Conservation (phyloP, 768 basidiomycete genomes). For the Xerocomus brunneocitrinus region DNA sequence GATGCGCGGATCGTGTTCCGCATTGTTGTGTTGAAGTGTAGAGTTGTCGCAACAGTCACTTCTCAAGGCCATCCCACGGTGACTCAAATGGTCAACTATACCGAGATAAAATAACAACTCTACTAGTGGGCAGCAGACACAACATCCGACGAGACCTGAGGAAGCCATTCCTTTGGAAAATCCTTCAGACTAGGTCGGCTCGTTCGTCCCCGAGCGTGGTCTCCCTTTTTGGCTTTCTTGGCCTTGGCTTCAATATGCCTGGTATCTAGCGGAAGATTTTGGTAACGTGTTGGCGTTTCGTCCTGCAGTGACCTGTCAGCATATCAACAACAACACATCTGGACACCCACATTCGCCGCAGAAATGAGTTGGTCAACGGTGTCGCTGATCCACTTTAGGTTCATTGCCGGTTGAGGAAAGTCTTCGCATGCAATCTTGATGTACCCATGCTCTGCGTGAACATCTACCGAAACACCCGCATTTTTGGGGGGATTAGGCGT, state of each 20-base stretch:
- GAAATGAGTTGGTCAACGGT: conserved; percentile 68
- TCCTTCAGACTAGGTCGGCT: conserved; percentile 66
- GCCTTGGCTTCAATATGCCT: conserved; percentile 71
- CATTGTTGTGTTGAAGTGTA: conserved; percentile 11
- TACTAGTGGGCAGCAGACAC: conserved; percentile 8
- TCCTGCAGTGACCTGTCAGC: conserved; percentile 21
- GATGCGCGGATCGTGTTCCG: conserved; percentile 41
- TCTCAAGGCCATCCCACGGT: not conserved
- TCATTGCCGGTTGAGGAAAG: conserved; percentile 78
- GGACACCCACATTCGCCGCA: conserved; percentile 77
- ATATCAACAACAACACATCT: conserved; percentile 2
- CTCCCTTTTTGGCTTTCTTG: conserved; percentile 69
- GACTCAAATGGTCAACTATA: conserved; percentile 1
- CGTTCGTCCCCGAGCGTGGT: conserved; percentile 53
- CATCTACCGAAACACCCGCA: conserved; percentile 47
- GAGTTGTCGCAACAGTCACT: not conserved
- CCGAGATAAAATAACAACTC: conserved; percentile 1
- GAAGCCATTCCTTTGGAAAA: conserved; percentile 86
- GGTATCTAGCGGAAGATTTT: conserved; percentile 72
- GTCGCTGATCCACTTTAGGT: conserved; percentile 93
- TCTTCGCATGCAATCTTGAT: conserved; percentile 90
- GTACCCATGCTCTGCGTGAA: conserved; percentile 62
- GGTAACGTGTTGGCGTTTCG: conserved; percentile 40
- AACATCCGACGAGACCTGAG: conserved; percentile 23
- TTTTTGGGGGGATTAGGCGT: conserved; percentile 66